These are phyloP conservation scores for Saccharomycopsis crataegensis DNA, from an alignment of 1,139 yeast species.

Conservation along the genomic window DNA sequence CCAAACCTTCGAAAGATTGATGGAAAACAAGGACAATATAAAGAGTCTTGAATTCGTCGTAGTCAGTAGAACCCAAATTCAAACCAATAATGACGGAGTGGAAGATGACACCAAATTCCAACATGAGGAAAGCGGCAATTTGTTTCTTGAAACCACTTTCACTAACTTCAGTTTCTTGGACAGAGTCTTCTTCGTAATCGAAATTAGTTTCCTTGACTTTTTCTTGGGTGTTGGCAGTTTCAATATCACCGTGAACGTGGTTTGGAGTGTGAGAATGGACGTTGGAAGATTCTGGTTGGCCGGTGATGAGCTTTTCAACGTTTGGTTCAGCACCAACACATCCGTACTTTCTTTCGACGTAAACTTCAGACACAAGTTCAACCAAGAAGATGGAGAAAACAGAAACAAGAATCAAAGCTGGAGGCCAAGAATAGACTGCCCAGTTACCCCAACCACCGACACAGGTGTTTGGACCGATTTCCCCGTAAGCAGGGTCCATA, in stretches of 20 bases:
- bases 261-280: conserved; percentile 17
- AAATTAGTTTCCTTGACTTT: conserved; percentile 3
- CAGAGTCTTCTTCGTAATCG: not conserved
- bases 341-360: conserved; percentile 26
- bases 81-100: conserved; percentile 79
- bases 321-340: conserved; percentile 13
- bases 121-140: conserved; percentile 47
- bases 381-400: conserved; percentile 25
- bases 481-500: conserved; percentile 62
- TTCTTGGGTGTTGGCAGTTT: not conserved
- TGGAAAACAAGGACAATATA: conserved; percentile 82
- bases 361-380: conserved; percentile 26
- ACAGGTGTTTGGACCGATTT: conserved; percentile 35
- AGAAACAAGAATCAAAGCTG: conserved; percentile 26
- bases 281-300: conserved; percentile 15
- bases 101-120: conserved; percentile 76
- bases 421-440: conserved; percentile 25
- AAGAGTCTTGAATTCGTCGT: conserved; percentile 64
- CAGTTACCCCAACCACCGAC: conserved; percentile 33
- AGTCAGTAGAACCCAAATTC: conserved; percentile 62
- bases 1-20: conserved; percentile 89
- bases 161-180: conserved; percentile 15
- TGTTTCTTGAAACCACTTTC: conserved; percentile 27
- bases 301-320: conserved; percentile 18
- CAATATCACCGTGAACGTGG: conserved; percentile 9